Evolutionary conservation across 2,329 filamentous ascomycete species (phyloP), one percentile per base, ranked within the genome.

Genomic region (Phoma sp.): DNA sequence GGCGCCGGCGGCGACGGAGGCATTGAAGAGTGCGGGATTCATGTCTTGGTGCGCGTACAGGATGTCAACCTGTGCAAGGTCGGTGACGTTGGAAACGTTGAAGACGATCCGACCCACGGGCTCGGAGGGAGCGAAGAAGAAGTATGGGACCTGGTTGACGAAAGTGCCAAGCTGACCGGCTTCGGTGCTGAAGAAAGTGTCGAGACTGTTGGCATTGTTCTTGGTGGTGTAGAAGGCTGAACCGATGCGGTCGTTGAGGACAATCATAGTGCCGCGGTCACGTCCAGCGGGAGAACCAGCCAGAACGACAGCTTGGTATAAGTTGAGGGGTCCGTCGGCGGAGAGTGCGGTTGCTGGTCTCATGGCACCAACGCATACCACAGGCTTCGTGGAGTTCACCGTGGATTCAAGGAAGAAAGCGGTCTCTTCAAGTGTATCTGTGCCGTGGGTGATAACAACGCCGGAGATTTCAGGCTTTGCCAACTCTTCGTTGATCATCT

Each of bases 361-460:
- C 85, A 88, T 88, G 15, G 85, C 81, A 5, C 85, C 85, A 1
- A 85, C 85, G 20, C 85, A 65, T 4, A 87, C 79, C 5, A 88
- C 77, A 0, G 85, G 85, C 68, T 87, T 87, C 25, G 77, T 76
- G 36, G 80, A 83, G 60, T 80, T 80, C 28, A 87, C 68, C 0
- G 83, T 85, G 3, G 83, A 72, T 57, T 87, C 82, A 7, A 88
- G 74, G 74, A 87, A 87, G 74, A 87, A 87, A 7, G 84, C 83
- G 0, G 83, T 82, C 69, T 88, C 85, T 62, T 87, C 85, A 1
- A 88, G 76, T 0, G 84, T 87, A 62, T 89, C 86, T 7, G 86
- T 88, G 40, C 86, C 86, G 62, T 88, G 86, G 0, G 86, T 87
- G 47, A 89, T 74, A 5, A 87, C 83, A 6, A 81, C 83, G 29